phyloP scores from a whole-genome alignment of 257 asterid genomes.

The Jacaranda mimosifolia region DNA sequence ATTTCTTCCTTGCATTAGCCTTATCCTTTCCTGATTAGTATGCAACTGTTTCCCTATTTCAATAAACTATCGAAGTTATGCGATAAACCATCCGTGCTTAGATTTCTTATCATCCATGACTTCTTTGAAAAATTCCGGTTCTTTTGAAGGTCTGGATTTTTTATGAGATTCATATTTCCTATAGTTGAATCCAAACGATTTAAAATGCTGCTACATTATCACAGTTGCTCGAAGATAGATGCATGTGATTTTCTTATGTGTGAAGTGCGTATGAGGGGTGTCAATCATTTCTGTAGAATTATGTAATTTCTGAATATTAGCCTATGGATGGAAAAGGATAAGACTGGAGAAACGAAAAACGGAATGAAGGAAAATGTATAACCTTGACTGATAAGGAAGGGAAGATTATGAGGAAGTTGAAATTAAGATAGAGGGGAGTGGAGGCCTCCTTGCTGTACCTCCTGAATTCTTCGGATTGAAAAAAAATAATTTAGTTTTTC shows the following conservation, averaged over 20 bases:
- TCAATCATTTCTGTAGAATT: background rate
- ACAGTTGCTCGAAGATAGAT: conserved; percentile 16
- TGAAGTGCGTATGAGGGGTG: background rate
- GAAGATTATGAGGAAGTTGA: background rate
- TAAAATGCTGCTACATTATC: conserved; percentile 17
- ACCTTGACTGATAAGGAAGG: background rate
- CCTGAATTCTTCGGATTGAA: background rate
- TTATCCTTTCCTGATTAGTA: background rate
- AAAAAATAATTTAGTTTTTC: background rate
- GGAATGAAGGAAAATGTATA: background rate
- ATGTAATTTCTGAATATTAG: background rate
- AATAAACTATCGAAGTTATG: background rate
- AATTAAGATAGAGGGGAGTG: background rate
- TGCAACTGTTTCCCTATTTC: background rate
- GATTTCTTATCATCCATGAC: conserved; percentile 1
- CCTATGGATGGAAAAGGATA: background rate
- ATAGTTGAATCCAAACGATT: conserved; percentile 16
- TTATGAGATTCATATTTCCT: background rate
- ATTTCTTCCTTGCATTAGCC: background rate
- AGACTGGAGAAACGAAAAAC: background rate
- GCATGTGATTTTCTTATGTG: background rate
- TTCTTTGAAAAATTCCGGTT: conserved; percentile 13
- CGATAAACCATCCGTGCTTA: background rate
- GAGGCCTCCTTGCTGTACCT: background rate
- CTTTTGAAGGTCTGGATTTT: conserved; percentile 19